Evolutionary conservation across 2,329 filamentous ascomycete genomes (phyloP).

Genomic region (Aspergillus sojae): DNA sequence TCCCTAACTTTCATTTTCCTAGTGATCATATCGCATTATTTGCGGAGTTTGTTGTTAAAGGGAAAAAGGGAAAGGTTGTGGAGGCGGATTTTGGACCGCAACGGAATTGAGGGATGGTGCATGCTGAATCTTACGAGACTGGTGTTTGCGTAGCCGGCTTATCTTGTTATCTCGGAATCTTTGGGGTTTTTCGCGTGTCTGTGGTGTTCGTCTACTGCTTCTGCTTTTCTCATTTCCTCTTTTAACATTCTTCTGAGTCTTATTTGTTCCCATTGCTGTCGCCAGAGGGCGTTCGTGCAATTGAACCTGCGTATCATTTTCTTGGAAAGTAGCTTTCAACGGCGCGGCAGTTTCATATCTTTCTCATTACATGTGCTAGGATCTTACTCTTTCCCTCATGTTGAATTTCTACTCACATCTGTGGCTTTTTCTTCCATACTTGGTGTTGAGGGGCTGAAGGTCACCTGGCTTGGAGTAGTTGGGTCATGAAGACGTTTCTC

Average conservation of each 20-base stretch:
- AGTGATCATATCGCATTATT: conserved; percentile 89
- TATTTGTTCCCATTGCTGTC: conserved; percentile 24
- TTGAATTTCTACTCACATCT: not conserved
- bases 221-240: conserved; percentile 24
- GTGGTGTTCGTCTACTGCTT: conserved; percentile 26
- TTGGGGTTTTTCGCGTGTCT: conserved; percentile 35
- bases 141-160: conserved; percentile 41
- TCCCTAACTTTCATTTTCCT: conserved; percentile 93
- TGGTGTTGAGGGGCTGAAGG: conserved; percentile 20
- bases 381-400: conserved; percentile 14
- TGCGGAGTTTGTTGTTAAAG: conserved; percentile 87
- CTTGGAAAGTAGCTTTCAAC: conserved; percentile 33
- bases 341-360: conserved; percentile 30
- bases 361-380: conserved; percentile 13
- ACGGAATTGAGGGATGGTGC: conserved; percentile 41
- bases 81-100: conserved; percentile 65
- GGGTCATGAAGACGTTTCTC: conserved; percentile 24
- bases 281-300: conserved; percentile 22
- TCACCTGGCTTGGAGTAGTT: conserved; percentile 15
- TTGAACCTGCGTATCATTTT: conserved; percentile 20
- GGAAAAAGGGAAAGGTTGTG: conserved; percentile 74
- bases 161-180: conserved; percentile 45
- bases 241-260: conserved; percentile 27
- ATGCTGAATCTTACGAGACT: conserved; percentile 42
- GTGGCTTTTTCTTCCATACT: conserved; percentile 6